phyloP scores from a whole-genome alignment of 306 rosid species.

The Begonia fuchsioides region DNA sequence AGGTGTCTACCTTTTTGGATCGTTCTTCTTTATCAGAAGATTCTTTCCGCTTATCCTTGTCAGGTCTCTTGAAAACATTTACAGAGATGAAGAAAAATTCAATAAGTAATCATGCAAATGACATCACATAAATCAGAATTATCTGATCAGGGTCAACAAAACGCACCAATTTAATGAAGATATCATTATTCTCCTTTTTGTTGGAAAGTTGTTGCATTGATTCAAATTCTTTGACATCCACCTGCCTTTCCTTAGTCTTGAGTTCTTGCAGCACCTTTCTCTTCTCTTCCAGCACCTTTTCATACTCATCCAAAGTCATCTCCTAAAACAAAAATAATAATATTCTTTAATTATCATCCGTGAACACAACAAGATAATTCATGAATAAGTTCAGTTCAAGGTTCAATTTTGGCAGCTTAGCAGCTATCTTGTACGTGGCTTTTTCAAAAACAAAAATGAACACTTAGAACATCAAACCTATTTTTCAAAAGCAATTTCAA shows the following conservation, averaged over 20 bases:
- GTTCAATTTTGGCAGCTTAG: too few relatives aligned
- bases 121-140: not conserved
- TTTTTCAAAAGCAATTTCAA: too few relatives aligned
- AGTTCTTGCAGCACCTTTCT: conserved; percentile 64
- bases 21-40: conserved; percentile 71
- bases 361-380: too few relatives aligned
- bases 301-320: conserved; percentile 93
- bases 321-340: conserved; percentile 29
- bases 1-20: conserved; percentile 75
- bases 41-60: conserved; percentile 82
- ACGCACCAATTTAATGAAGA: conserved; percentile 70
- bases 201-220: conserved; percentile 72
- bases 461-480: too few relatives aligned
- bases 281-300: conserved; percentile 73
- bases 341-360: too few relatives aligned
- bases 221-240: conserved; percentile 65
- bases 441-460: too few relatives aligned
- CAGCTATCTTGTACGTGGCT: too few relatives aligned
- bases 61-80: conserved; percentile 52
- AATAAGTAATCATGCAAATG: not conserved
- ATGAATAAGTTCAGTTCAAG: too few relatives aligned
- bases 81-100: not conserved
- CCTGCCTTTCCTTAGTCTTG: conserved; percentile 73
- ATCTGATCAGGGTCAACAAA: not conserved
- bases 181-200: conserved; percentile 69